Conservation (phyloP, 148 eudicot species). For the Euryodendron excelsum region DNA sequence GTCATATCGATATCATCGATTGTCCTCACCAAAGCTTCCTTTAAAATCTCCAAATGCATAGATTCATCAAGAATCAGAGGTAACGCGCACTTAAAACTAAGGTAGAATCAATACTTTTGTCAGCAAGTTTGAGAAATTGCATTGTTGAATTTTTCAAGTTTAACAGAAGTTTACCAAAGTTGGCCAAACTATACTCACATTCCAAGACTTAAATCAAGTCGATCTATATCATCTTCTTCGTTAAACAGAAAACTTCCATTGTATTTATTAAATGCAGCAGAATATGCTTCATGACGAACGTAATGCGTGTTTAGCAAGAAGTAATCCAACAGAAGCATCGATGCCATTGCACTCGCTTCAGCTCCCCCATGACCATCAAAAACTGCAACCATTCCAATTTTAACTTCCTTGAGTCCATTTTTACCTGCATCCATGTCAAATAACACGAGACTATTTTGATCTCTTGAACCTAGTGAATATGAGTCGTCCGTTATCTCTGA, state of each 20-base stretch:
- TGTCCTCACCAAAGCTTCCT: slow-evolving; percentile 27
- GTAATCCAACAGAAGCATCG: slow-evolving; percentile 20
- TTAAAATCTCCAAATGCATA: slow-evolving; percentile 9
- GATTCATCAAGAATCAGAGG: slow-evolving; percentile 4
- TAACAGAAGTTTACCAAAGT: too few relatives aligned
- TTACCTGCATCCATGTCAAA: too few relatives aligned
- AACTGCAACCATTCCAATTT: slow-evolving; percentile 36
- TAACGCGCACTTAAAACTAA: slow-evolving; percentile 10
- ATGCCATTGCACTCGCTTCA: slow-evolving; percentile 52
- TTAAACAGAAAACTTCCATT: too few relatives aligned
- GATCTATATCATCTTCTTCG: too few relatives aligned
- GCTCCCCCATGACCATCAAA: slow-evolving; percentile 58
- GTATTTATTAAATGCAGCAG: not conserved
- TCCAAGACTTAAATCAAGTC: too few relatives aligned
- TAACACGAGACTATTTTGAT: too few relatives aligned
- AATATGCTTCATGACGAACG: not conserved
- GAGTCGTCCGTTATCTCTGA: too few relatives aligned
- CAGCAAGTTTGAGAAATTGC: not conserved
- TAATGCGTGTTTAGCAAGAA: slow-evolving; percentile 6
- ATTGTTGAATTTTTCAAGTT: too few relatives aligned
- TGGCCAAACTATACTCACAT: too few relatives aligned
- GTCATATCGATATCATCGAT: slow-evolving; percentile 33
- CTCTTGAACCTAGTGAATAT: too few relatives aligned
- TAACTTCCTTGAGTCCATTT: slow-evolving; percentile 24
- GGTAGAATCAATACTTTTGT: not conserved